Percentiles rank a stretch among this genome's conserved stretches.
Evolutionary conservation across 352 stramenopile genomes (phyloP).

Genomic region (Pythium aquatile): DNA sequence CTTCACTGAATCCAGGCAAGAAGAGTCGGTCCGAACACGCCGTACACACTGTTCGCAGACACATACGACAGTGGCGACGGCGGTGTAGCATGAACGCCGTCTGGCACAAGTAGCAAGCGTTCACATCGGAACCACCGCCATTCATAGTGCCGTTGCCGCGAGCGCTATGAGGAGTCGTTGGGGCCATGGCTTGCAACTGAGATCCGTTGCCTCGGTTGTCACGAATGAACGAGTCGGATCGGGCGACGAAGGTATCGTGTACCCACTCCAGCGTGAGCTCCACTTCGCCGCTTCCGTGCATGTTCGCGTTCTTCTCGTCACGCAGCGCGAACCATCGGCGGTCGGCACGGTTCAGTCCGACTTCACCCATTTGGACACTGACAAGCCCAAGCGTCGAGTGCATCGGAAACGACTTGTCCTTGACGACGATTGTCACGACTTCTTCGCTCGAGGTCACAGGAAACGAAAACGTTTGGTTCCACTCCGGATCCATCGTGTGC

Average conservation of each 20-base stretch:
- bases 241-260: conserved; percentile 87
- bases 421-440: conserved; percentile 64
- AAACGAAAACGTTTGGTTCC: conserved; percentile 90
- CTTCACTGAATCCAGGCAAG: conserved; percentile 82
- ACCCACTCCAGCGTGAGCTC: conserved; percentile 90
- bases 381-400: conserved; percentile 77
- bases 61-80: conserved; percentile 85
- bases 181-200: not conserved
- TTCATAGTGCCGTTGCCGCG: conserved; percentile 22
- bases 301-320: conserved; percentile 59
- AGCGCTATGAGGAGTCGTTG: conserved; percentile 3
- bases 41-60: conserved; percentile 76
- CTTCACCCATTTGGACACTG: conserved; percentile 72
- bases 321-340: conserved; percentile 78
- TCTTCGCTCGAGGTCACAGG: conserved; percentile 77
- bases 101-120: conserved; percentile 82
- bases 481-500: conserved; percentile 89
- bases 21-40: conserved; percentile 87
- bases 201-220: conserved; percentile 40
- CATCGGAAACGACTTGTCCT: conserved; percentile 73
- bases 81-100: conserved; percentile 78
- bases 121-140: conserved; percentile 32
- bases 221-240: conserved; percentile 82
- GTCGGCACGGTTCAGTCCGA: conserved; percentile 76
- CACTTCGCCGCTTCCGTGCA: conserved; percentile 80